A percentile compares a stretch with the other conserved stretches of the same genome.
Evolutionary conservation across 1,139 yeast genomes (phyloP).

Genomic region (Pichia norvegensis): DNA sequence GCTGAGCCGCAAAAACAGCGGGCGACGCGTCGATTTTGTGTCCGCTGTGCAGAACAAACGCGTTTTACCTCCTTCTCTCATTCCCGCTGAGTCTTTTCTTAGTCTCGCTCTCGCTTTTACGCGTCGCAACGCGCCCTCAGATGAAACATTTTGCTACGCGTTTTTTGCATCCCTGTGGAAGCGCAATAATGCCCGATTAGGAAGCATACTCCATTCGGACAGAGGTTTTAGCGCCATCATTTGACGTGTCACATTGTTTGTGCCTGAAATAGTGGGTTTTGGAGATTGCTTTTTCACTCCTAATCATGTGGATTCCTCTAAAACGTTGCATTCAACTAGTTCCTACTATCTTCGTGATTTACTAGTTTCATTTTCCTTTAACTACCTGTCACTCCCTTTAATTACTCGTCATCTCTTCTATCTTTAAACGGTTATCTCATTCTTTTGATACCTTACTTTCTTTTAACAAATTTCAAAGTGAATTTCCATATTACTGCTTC

Average conservation of each 20-base stretch:
- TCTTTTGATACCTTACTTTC: not conserved
- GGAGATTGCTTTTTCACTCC: not conserved
- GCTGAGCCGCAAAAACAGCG: too few species aligned
- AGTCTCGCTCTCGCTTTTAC: too few species aligned
- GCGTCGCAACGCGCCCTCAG: not conserved
- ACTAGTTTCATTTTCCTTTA: too few species aligned
- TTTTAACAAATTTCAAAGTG: not conserved
- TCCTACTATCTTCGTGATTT: not conserved
- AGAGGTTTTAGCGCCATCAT: not conserved
- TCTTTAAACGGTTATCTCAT: not conserved
- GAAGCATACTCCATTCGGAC: not conserved
- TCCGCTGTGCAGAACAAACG: too few species aligned
- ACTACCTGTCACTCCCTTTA: not conserved
- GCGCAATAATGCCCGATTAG: not conserved
- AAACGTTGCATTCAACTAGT: not conserved
- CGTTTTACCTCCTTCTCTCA: too few species aligned
- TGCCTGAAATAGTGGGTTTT: not conserved
- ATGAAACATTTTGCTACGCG: not conserved
- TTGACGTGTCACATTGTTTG: not conserved
- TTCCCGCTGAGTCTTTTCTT: too few species aligned
- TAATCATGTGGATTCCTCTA: not conserved
- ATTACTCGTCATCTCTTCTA: not conserved
- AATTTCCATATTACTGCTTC: not conserved
- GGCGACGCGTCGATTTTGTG: too few species aligned
- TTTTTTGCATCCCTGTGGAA: not conserved